Base-by-base conservation (phyloP, 352 stramenopile genomes). In the Phytophthora cactorum region DNA sequence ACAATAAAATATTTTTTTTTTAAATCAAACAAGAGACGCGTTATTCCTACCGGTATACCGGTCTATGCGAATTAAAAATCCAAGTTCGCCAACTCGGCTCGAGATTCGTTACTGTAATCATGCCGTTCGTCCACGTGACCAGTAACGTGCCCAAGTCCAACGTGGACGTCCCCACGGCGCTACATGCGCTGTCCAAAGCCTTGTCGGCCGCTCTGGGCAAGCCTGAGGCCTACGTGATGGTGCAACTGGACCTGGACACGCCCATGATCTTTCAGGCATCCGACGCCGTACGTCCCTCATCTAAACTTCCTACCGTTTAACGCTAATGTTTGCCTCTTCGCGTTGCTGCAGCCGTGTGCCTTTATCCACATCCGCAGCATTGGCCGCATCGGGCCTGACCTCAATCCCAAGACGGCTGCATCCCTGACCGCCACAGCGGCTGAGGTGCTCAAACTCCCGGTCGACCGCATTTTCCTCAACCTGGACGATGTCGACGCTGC, bases 41-140 rank as follows among this genome's bases (percentile, higher is more conserved):
- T 17, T 3, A n/a, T 43, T 9, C 5, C 1, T 31, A 31, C 44
- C 44, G 44, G 44, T 50, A 50, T 31, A 50, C 44, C 44, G 22
- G 44, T 50, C 22, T 8, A 28, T 49, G 29, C 9, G 25, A 36
- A 15, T 36, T 5, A 15, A 22, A 22, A 22, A 22, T 22, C 22
- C 22, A 22, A 22, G 22, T 22, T 22, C 22, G 0, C 0, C 17
- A 22, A 22, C 17, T 22, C 17, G 17, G 17, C 17, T 22, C 17
- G 17, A 22, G 17, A 22, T 22, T 22, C 17, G 17, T 0, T 22
- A 22, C 22, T 22, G 22, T 22, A 22, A 28, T 29, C 31, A 83
- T 86, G 78, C 78, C 78, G 43, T 80, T 75, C 67, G 50, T 79
- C 22, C 61, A 76, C 47, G 72, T 86, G 47, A 72, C 66, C 50